These are phyloP conservation scores for Plasmodium ovale DNA, from an alignment of 169 alveolate species.

Conservation along the genomic window DNA sequence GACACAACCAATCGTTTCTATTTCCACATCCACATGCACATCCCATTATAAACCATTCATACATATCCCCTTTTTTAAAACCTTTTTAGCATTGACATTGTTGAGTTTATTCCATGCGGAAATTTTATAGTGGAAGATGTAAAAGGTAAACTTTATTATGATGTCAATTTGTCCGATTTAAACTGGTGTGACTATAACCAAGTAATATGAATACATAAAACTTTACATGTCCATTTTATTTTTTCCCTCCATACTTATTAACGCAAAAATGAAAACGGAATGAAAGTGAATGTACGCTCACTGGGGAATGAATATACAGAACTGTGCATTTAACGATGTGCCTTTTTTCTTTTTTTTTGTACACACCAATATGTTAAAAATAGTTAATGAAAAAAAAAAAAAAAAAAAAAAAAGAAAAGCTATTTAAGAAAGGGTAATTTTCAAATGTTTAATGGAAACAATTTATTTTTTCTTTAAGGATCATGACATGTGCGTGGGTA, in stretches of 20 bases:
- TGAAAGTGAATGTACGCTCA: too few relatives aligned
- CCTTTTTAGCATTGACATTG: slow-evolving; percentile 34
- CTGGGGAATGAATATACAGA: not conserved
- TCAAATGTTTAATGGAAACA: too few relatives aligned
- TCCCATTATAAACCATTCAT: not conserved
- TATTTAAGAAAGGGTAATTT: too few relatives aligned
- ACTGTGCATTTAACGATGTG: not conserved
- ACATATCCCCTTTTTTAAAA: not conserved
- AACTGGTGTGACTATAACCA: slow-evolving; percentile 74
- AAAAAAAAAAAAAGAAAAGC: too few relatives aligned
- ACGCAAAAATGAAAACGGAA: too few relatives aligned
- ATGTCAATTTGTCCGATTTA: slow-evolving; percentile 44
- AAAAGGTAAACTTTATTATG: slow-evolving; percentile 58
- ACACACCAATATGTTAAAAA: not conserved
- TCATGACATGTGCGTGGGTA: slow-evolving; percentile 68
- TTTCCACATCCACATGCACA: not conserved
- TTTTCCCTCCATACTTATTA: too few relatives aligned
- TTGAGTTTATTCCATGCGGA: slow-evolving; percentile 25
- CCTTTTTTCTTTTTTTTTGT: slow-evolving; percentile 8
- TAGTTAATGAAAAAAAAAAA: too few relatives aligned
- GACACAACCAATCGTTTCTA: not conserved
- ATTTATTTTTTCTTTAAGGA: slow-evolving; percentile 28
- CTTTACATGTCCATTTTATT: not conserved
- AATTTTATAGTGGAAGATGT: slow-evolving; percentile 61
- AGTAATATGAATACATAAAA: not conserved